Evolutionary conservation across 768 basidiomycete genomes (phyloP), one percentile per base, ranked within the genome.

Genomic region (Lenzites betulinus): DNA sequence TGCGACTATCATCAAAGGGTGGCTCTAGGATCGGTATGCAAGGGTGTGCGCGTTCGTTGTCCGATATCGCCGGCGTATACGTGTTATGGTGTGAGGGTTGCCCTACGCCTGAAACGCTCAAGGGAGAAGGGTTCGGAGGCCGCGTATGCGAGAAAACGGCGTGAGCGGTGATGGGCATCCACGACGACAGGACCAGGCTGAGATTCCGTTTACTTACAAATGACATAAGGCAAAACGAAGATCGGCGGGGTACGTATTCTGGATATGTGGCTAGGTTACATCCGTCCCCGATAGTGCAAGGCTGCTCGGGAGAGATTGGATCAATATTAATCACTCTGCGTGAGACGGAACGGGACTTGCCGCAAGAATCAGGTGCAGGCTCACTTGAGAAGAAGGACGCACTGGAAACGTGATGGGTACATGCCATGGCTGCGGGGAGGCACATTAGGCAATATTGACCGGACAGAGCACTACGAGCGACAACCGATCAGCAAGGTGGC

Each of bases 401-500:
- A 47, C 22, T 36, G 44, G 54, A 47, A 47, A 36, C 20, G n/a
- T 55, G 54, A 55, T 55, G 44, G 22, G 23, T 13, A 25, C 16
- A 15, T 38, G 11, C 18, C 1, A 25, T 22, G 6, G 9, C 53
- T 54, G 53, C 53, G 53, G 42, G 28, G 6, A 26, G 12, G 23
- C 35, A 25, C 35, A 39, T 51, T 23, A 55, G 46, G 44, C 35
- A 47, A 55, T 55, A 41, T 13, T 47, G 35, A 33, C 44, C 54
- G 44, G 33, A 48, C 25, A 22, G 42, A 38, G 43, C 42, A 46
- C 26, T 16, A 16, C 44, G 25, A 43, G 20, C 4, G 18, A n/a
- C 12, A 13, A 16, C 54, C 44, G 54, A 55, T 55, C 54, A 55
- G 43, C 30, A 25, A 22, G 54, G 54, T 55, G 54, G 54, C 54